Conservation (phyloP, 1,284 basidiomycete species). For the Sporisorium scitamineum region DNA sequence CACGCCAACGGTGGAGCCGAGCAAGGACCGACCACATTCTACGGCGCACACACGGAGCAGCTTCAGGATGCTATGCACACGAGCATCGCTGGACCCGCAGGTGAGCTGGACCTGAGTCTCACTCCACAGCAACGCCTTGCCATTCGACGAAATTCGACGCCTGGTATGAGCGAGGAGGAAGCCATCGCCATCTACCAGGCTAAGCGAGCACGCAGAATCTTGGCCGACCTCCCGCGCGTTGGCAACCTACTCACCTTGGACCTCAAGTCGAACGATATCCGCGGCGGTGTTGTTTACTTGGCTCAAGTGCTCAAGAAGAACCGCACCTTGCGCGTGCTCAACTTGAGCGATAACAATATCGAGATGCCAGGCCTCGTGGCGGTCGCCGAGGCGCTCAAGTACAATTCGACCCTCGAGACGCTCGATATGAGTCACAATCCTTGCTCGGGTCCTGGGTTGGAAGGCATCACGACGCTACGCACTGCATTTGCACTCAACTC, state of each 20-base stretch:
- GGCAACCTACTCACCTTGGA: slow-evolving; percentile 89
- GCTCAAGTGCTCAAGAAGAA: slow-evolving; percentile 96
- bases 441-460: slow-evolving; percentile 85
- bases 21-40: slow-evolving; percentile 19
- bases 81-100: slow-evolving; percentile 28
- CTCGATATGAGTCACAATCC: slow-evolving; percentile 93
- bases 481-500: slow-evolving; percentile 93
- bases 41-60: slow-evolving; percentile 46
- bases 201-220: slow-evolving; percentile 53
- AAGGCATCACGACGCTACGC: slow-evolving; percentile 75
- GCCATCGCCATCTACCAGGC: slow-evolving; percentile 52
- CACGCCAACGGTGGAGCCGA: slow-evolving; percentile 14
- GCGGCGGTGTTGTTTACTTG: slow-evolving; percentile 84
- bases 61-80: slow-evolving; percentile 49
- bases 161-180: slow-evolving; percentile 47
- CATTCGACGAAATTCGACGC: slow-evolving; percentile 23
- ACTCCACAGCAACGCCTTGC: slow-evolving; percentile 38
- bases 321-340: slow-evolving; percentile 91
- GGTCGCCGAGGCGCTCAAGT: slow-evolving; percentile 93
- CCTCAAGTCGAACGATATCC: slow-evolving; percentile 88
- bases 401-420: slow-evolving; percentile 92
- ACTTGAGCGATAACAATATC: slow-evolving; percentile 91
- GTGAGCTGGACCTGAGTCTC: slow-evolving; percentile 37
- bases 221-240: slow-evolving; percentile 80
- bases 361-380: slow-evolving; percentile 83